Evolutionary conservation across 139 green algal species (phyloP).

Genomic region (Coelastrella sp.): DNA sequence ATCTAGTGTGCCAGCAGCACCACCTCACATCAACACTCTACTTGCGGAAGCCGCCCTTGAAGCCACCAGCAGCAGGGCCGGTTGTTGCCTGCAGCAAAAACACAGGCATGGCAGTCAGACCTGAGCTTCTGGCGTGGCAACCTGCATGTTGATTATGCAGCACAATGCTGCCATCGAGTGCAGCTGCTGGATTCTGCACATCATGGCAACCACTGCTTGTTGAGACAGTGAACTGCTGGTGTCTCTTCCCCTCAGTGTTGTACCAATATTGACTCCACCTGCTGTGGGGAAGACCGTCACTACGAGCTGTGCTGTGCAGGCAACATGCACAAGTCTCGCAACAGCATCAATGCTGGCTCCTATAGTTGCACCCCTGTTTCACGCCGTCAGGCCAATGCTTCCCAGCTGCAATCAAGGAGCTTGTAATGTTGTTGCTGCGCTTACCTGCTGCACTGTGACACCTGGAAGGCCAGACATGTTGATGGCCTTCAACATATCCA

Average conservation of each 20-base stretch:
- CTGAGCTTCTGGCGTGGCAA: not conserved
- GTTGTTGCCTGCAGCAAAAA: slow-evolving; percentile 21
- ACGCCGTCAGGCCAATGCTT: not conserved
- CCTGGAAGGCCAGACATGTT: slow-evolving; percentile 95
- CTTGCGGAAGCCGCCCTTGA: slow-evolving; percentile 47
- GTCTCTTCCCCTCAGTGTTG: no score
- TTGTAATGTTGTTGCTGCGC: not conserved
- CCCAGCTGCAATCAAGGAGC: not conserved
- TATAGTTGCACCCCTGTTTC: not conserved
- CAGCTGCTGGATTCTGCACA: not conserved
- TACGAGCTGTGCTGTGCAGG: not conserved
- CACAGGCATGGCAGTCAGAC: not conserved
- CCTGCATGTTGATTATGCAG: not conserved
- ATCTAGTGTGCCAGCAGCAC: not conserved
- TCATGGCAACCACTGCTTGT: no score
- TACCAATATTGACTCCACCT: no score
- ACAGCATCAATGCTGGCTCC: not conserved
- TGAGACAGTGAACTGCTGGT: no score
- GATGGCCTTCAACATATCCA: slow-evolving; percentile 96
- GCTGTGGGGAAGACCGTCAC: no score
- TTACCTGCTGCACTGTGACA: slow-evolving; percentile 59
- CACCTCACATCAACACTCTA: not conserved
- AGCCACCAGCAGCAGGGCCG: slow-evolving; percentile 32
- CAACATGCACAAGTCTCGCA: not conserved
- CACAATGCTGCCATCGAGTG: not conserved